Evolutionary conservation across 2,329 filamentous ascomycete species (phyloP).

Genomic region (Colletotrichum caudatum): DNA sequence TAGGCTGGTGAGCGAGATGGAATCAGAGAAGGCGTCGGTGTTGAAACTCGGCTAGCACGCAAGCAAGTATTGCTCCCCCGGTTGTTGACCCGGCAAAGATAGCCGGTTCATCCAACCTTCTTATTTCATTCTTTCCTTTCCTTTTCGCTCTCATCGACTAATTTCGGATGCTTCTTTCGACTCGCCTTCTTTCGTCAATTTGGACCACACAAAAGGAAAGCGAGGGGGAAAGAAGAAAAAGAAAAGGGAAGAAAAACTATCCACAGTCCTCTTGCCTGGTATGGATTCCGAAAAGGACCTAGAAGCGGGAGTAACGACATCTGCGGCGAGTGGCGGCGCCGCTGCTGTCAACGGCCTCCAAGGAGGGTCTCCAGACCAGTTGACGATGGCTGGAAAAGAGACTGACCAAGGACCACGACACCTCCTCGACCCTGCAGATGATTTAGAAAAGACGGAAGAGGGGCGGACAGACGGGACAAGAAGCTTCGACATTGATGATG

Average conservation of each 20-base stretch:
- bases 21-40: background rate
- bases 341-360: slow-evolving; percentile 25
- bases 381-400: slow-evolving; percentile 31
- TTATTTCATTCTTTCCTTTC: background rate
- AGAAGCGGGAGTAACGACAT: slow-evolving; percentile 20
- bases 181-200: background rate
- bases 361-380: slow-evolving; percentile 21
- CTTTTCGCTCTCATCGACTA: background rate
- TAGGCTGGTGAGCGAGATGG: background rate
- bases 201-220: background rate
- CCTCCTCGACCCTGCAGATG: slow-evolving; percentile 11
- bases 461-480: slow-evolving; percentile 33
- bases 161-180: background rate
- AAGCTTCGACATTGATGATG: slow-evolving; percentile 33
- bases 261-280: background rate
- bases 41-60: background rate
- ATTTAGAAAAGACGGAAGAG: slow-evolving; percentile 18
- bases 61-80: slow-evolving; percentile 10
- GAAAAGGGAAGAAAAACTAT: background rate
- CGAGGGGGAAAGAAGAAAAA: background rate
- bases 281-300: slow-evolving; percentile 33
- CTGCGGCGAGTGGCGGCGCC: slow-evolving; percentile 11
- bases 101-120: background rate
- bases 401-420: background rate
- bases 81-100: background rate